Conservation (phyloP, 2,329 filamentous ascomycete genomes). For the Diaporthe vexans region DNA sequence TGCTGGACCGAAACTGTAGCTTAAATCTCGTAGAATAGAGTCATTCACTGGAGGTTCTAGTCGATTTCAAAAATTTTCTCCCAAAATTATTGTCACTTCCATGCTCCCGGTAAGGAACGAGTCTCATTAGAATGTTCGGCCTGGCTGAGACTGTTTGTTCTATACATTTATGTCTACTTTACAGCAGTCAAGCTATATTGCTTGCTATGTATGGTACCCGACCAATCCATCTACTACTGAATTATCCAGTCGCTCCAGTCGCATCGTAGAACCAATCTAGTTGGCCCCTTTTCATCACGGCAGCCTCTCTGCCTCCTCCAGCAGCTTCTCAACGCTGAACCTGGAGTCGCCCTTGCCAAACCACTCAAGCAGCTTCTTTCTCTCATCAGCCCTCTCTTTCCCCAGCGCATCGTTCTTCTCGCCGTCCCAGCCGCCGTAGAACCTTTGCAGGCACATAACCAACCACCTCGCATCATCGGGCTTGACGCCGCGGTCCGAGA, state of each 20-base stretch:
- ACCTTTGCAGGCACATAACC: conserved; percentile 92
- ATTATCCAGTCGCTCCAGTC: too few relatives aligned
- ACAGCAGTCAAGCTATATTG: not conserved
- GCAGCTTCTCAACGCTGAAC: conserved; percentile 86
- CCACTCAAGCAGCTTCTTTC: conserved; percentile 81
- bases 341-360: conserved; percentile 83
- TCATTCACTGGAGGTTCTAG: not conserved
- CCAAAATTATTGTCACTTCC: not conserved
- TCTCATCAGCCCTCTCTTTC: conserved; percentile 71
- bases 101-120: too few relatives aligned
- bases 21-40: not conserved
- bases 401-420: conserved; percentile 55
- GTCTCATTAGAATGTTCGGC: not conserved
- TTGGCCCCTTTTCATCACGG: conserved; percentile 51
- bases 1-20: conserved; percentile 57
- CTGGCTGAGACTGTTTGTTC: not conserved
- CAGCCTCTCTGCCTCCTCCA: conserved; percentile 91
- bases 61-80: not conserved
- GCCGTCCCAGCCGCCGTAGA: conserved; percentile 80
- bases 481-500: conserved; percentile 81
- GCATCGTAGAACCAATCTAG: not conserved
- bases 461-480: conserved; percentile 90
- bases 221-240: not conserved
- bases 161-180: conserved; percentile 5
- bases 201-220: not conserved